Evolutionary conservation across 2,329 filamentous ascomycete genomes (phyloP).

Genomic region (Colletotrichum sp.): DNA sequence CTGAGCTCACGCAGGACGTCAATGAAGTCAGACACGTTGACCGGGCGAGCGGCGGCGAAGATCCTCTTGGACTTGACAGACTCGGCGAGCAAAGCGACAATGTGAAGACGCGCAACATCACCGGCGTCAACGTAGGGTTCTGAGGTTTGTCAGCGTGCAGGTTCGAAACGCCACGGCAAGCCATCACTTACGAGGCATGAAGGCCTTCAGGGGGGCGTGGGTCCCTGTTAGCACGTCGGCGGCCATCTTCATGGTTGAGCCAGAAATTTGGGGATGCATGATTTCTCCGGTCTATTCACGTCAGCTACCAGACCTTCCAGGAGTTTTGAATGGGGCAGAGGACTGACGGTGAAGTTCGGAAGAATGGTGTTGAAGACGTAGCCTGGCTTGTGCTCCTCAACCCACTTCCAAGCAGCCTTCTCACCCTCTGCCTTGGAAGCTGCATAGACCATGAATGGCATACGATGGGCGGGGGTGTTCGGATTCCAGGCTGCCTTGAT

Average conservation of each 20-base stretch:
- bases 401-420: slow-evolving; percentile 41
- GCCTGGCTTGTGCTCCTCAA: slow-evolving; percentile 33
- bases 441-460: slow-evolving; percentile 31
- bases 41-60: slow-evolving; percentile 51
- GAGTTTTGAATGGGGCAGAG: background rate
- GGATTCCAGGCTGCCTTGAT: slow-evolving; percentile 40
- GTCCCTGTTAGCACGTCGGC: slow-evolving; percentile 2
- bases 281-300: slow-evolving; percentile 5
- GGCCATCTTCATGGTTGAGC: slow-evolving; percentile 15
- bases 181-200: background rate
- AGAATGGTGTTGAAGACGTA: slow-evolving; percentile 35
- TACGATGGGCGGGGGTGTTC: slow-evolving; percentile 33
- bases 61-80: slow-evolving; percentile 53
- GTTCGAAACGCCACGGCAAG: background rate
- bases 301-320: background rate
- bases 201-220: background rate
- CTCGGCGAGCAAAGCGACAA: slow-evolving; percentile 52
- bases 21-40: slow-evolving; percentile 5
- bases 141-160: background rate
- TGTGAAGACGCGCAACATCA: slow-evolving; percentile 56
- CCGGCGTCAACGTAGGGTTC: slow-evolving; percentile 49
- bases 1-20: background rate
- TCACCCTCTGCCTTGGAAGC: slow-evolving; percentile 44
- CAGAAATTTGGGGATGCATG: slow-evolving; percentile 7
- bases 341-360: slow-evolving; percentile 29